Evolutionary conservation across 768 basidiomycete species (phyloP).

Genomic region (Boletus fagicola): DNA sequence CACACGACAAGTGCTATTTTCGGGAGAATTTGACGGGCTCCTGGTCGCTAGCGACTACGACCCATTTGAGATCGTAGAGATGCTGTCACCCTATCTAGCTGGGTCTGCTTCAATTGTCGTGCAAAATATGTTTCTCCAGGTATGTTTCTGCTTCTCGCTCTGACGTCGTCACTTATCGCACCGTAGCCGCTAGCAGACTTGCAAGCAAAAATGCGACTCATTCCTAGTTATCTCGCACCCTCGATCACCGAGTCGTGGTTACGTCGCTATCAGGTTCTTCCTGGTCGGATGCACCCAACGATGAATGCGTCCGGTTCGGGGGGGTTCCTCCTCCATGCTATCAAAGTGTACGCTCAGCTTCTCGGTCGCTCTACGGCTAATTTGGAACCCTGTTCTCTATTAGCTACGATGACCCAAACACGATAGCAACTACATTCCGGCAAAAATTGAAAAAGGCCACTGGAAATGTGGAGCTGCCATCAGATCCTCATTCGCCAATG

Average conservation of each 20-base stretch:
- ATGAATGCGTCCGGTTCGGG: slow-evolving; percentile 91
- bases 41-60: slow-evolving; percentile 85
- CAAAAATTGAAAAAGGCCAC: slow-evolving; percentile 36
- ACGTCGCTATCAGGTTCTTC: slow-evolving; percentile 91
- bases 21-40: slow-evolving; percentile 89
- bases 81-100: slow-evolving; percentile 69
- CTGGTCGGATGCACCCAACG: slow-evolving; percentile 91
- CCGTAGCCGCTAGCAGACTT: slow-evolving; percentile 71
- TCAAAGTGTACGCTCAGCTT: slow-evolving; percentile 66
- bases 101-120: slow-evolving; percentile 88
- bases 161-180: slow-evolving; percentile 7
- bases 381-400: not conserved
- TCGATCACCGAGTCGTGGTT: slow-evolving; percentile 84
- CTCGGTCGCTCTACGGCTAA: not conserved
- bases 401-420: slow-evolving; percentile 66
- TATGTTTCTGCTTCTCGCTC: slow-evolving; percentile 28
- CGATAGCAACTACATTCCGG: slow-evolving; percentile 49
- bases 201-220: slow-evolving; percentile 64
- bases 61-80: slow-evolving; percentile 74
- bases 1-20: slow-evolving; percentile 77
- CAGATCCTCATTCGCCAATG: slow-evolving; percentile 14
- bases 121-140: slow-evolving; percentile 80
- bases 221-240: slow-evolving; percentile 71
- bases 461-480: not conserved
- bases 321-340: slow-evolving; percentile 80